Evolutionary conservation across 179 eudicot genomes (phyloP), one percentile per base, ranked within the genome.

Genomic region (Actinidia polygama): DNA sequence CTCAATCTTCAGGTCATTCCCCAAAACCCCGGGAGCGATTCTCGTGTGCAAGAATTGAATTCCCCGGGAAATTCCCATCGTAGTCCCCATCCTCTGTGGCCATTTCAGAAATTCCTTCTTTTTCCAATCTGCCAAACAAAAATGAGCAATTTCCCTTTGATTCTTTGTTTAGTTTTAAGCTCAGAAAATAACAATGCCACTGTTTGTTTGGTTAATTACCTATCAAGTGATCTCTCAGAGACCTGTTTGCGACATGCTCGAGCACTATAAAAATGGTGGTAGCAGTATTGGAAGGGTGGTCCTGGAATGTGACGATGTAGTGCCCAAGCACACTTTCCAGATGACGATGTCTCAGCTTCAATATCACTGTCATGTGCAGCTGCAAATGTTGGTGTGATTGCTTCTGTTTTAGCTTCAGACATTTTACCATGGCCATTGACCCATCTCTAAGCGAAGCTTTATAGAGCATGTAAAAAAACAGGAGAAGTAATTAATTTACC

Each of bases 21-120:
- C 97, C 36, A 85, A 93, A 74, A 90, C 81, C 7, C 97, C 94
- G 5, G 90, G 90, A n/a, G 87, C 81, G 61, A 90, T 86, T 79
- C 91, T 98, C 0, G 90, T 88, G 84, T 96, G 99, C 89, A 95
- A 82, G 90, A 90, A 93, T 24, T 95, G 98, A 77, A 95, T 87
- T 36, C 98, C 99, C 87, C 86, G 90, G 1, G 96, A 95, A 63
- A 96, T 87, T 7, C 98, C 96, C 87, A 93, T 90, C 4, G 95
- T 82, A 49, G 93, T 92, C 40, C 90, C 90, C 90, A 95, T 90
- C 87, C 99, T 92, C 80, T 96, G 98, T 36, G 99, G 98, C 99
- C 99, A 96, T 85, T 96, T 93, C n/a, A 96, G 84, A 67, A 83
- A 81, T 49, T 93, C 98, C 78, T 86, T 90, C 84, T 87, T 93